phyloP scores from a whole-genome alignment of 352 stramenopile species.

The Phytophthora sp. region DNA sequence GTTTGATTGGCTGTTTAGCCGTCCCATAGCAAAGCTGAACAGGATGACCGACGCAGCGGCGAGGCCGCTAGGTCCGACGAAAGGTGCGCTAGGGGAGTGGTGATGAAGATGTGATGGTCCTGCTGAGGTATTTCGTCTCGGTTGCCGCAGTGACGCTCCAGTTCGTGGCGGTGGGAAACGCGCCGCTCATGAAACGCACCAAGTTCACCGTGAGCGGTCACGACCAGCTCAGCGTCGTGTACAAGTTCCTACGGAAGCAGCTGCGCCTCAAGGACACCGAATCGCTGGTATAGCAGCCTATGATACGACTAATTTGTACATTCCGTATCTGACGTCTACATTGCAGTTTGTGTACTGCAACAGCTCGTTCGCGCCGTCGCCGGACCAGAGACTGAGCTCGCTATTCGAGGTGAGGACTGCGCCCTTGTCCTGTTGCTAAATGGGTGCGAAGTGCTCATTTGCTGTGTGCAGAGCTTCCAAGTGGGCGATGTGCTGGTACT shows the following conservation, averaged over 20 bases:
- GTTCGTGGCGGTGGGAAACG: slow-evolving; percentile 82
- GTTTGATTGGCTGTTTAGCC: slow-evolving; percentile 3
- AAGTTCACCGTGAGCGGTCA: slow-evolving; percentile 86
- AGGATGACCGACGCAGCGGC: slow-evolving; percentile 13
- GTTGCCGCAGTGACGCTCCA: slow-evolving; percentile 74
- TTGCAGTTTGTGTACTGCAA: slow-evolving; percentile 89
- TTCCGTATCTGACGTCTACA: no score
- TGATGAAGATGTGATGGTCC: neutral
- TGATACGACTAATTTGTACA: no score
- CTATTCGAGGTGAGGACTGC: slow-evolving; percentile 63
- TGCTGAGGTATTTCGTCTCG: slow-evolving; percentile 2
- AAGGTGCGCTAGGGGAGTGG: slow-evolving; percentile 33
- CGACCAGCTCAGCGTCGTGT: slow-evolving; percentile 83
- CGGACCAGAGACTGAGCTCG: slow-evolving; percentile 78
- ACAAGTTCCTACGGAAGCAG: slow-evolving; percentile 88
- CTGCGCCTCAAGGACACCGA: slow-evolving; percentile 78
- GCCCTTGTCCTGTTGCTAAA: neutral
- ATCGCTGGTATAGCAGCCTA: slow-evolving; percentile 48
- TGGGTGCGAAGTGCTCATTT: neutral
- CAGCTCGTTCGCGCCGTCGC: slow-evolving; percentile 85
- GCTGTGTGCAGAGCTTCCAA: slow-evolving; percentile 71
- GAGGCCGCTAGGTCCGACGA: slow-evolving; percentile 40
- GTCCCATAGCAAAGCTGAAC: neutral
- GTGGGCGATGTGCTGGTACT: slow-evolving; percentile 80
- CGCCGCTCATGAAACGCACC: slow-evolving; percentile 86